Base-by-base conservation (phyloP, 176 grass and related monocot species). In the Avena eriantha region DNA sequence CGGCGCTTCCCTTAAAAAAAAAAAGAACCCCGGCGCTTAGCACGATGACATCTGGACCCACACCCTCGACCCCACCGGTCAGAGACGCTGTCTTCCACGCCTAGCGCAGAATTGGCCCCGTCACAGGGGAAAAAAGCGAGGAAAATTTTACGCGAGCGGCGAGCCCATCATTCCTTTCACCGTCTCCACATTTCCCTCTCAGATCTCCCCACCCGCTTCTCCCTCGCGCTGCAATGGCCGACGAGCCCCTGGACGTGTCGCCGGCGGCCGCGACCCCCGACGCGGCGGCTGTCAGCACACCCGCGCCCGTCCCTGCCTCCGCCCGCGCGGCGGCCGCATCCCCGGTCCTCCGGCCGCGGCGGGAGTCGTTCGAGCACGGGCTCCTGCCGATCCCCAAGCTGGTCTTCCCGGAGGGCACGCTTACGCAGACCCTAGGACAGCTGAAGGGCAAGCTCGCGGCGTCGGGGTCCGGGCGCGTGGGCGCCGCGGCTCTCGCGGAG, bases 321-420 rank as follows among this genome's bases (percentile, higher is more conserved):
- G 65, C 75, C 34, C 15, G 81, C 33, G 33, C 61, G 83, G 24
- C 41, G 24, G 1, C 55, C 43, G 43, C 84, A 16, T 31, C 78
- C n/a, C 76, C 79, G 4, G 70, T 91, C 76, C 80, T 96, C 72
- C 90, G 92, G 21, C 94, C 97, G 5, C 97, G 97, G 57, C 94
- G 94, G n/a, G 92, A 93, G 92, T 84, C 84, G 26, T 99, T 99
- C 83, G 97, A 99, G 80, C 84, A 99, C 80, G 97, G 97, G 26
- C 94, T 99, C 68, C 86, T 96, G 53, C 97, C 97, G 79, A 86
- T 99, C 48, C 92, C 94, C 35, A 96, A 94, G 90, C 89, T 99
- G 78, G 87, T 94, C 23, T 82, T 96, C 84, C 85, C 92, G 72
- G 97, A 99, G 54, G 86, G 77, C 61, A 87, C 92, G 79, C 87